Evolutionary conservation across 306 rosid genomes (phyloP).

Genomic region (Vigna reflexopilosa): DNA sequence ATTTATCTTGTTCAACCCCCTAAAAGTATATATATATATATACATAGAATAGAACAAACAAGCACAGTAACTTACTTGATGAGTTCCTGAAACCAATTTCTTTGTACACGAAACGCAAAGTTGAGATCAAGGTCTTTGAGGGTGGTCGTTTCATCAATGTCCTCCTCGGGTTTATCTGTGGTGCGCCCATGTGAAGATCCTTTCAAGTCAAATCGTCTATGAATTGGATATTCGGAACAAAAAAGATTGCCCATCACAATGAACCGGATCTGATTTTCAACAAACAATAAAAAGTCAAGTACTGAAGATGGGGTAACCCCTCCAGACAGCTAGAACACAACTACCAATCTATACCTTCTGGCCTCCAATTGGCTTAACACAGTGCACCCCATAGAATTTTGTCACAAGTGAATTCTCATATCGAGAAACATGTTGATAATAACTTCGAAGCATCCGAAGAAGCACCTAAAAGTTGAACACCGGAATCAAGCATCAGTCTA

Average conservation of each 20-base stretch:
- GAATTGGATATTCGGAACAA: constrained; percentile 96
- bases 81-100: constrained; percentile 77
- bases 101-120: constrained; percentile 83
- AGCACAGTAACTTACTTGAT: constrained; percentile 63
- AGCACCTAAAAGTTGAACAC: constrained; percentile 70
- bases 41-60: neutral
- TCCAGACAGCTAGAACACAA: constrained; percentile 21
- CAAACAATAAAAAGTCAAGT: constrained; percentile 25
- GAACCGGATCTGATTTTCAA: constrained; percentile 76
- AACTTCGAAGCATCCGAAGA: constrained; percentile 93
- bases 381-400: constrained; percentile 92
- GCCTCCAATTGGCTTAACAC: constrained; percentile 96
- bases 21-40: neutral
- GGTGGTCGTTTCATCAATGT: constrained; percentile 98
- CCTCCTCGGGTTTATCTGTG: constrained; percentile 86
- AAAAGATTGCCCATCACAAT: constrained; percentile 99
- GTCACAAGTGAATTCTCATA: constrained; percentile 94
- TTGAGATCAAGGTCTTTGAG: constrained; percentile 97
- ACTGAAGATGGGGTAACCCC: constrained; percentile 23
- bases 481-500: constrained; percentile 36
- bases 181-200: constrained; percentile 99
- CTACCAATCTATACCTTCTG: constrained; percentile 70
- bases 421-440: constrained; percentile 68
- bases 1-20: constrained; percentile 1
- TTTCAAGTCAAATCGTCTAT: constrained; percentile 92